Conservation (phyloP, 2,329 filamentous ascomycete genomes). For the Ceratocystis destructans region DNA sequence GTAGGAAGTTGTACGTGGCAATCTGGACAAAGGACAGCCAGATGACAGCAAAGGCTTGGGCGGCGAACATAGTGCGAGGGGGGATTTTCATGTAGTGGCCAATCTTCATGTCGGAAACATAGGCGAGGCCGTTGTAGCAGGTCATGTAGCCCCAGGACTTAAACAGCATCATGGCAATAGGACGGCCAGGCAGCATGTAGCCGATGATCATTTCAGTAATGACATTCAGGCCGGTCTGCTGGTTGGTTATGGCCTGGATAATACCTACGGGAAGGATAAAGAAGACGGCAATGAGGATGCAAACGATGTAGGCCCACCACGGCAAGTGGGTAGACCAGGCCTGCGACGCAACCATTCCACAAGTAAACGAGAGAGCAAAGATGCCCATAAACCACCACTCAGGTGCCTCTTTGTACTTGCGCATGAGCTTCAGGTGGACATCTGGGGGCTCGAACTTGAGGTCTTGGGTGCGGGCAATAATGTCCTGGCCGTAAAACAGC, state of each 20-base stretch:
- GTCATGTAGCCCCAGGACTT: constrained; percentile 36
- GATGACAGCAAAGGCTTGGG: constrained; percentile 31
- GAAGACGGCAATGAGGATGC: constrained; percentile 30
- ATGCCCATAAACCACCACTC: constrained; percentile 42
- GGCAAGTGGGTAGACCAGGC: constrained; percentile 31
- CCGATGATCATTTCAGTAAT: constrained; percentile 37
- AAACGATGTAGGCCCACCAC: constrained; percentile 32
- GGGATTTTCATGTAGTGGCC: constrained; percentile 42
- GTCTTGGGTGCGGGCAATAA: constrained; percentile 27
- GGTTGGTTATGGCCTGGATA: constrained; percentile 37
- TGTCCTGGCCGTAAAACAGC: constrained; percentile 40
- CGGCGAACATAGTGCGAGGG: constrained; percentile 36
- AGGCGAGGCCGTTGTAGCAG: constrained; percentile 34
- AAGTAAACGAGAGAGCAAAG: constrained; percentile 36
- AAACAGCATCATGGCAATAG: constrained; percentile 39
- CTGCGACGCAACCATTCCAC: constrained; percentile 30
- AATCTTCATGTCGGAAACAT: constrained; percentile 38
- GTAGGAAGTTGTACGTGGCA: constrained; percentile 29
- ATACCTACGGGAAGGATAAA: constrained; percentile 33
- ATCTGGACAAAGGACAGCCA: constrained; percentile 30
- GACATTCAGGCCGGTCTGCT: constrained; percentile 36
- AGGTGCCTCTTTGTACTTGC: constrained; percentile 40
- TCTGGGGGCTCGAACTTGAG: constrained; percentile 33
- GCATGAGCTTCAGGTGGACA: constrained; percentile 42
- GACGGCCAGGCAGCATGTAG: constrained; percentile 35